Evolutionary conservation across 768 basidiomycete genomes (phyloP), one percentile per base, ranked within the genome.

Genomic region (Lactarius hatsudake): DNA sequence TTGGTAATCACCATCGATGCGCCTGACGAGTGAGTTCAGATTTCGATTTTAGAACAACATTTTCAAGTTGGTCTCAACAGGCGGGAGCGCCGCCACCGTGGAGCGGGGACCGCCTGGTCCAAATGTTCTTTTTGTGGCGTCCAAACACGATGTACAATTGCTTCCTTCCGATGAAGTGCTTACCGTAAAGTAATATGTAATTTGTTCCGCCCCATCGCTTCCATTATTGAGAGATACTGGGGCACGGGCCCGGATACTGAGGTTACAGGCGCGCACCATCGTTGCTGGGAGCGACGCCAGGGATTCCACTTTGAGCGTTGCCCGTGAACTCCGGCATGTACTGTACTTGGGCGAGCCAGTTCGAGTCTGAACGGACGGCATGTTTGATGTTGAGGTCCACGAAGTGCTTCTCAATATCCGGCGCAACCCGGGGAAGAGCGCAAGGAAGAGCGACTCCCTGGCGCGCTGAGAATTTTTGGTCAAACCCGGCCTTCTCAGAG

Each of bases 401-500:
- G 10, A 71, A 57, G 55, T 70, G 54, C 40, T 51, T 40, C 28
- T 68, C 51, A 7, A 72, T 59, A 26, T 65, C 58, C 2, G 69
- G 69, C 20, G 61, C 48, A 1, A 63, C 69, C 12, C 59, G 68
- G 9, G 26, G 43, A 20, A 64, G 64, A 28, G 66, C 67, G 15
- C 59, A 66, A 8, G 26, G 43, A 20, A 64, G 64, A 28, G 66
- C 67, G 15, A 28, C 54, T 72, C 66, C 36, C 61, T 51, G 6
- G 17, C 48, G 9, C 48, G 59, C 54, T 63, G 72, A 18, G 28
- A 63, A 3, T 48, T 42, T 30, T 2, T 59, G 59, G 38, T n/a
- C 30, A 9, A 73, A 40, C 3, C 68, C 65, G 9, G 60, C 66
- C 45, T 67, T 48, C 61, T 74, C 71, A 15, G 60, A 40, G 65